These are phyloP conservation scores for Colletotrichum phormii DNA, from an alignment of 2,329 filamentous ascomycete genomes.

Conservation along the genomic window DNA sequence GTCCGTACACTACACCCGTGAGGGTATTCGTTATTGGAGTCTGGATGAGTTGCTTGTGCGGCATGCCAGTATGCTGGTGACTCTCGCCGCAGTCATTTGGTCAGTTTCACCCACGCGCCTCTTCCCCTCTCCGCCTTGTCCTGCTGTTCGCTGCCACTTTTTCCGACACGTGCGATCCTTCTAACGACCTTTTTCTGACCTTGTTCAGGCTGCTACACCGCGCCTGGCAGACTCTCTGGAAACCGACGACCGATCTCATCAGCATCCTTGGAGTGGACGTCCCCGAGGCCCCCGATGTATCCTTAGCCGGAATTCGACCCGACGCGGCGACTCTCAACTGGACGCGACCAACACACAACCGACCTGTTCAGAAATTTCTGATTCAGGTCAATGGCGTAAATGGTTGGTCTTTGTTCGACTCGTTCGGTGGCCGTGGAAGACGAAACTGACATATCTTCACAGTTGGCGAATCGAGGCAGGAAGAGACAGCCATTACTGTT, in stretches of 20 bases:
- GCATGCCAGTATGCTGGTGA: constrained; percentile 67
- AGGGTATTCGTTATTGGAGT: constrained; percentile 45
- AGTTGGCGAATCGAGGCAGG: constrained; percentile 86
- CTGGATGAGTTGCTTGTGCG: constrained; percentile 60
- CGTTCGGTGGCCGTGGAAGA: neutral
- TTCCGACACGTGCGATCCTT: constrained; percentile 5
- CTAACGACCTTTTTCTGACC: neutral
- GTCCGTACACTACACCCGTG: constrained; percentile 36
- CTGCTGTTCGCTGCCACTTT: neutral
- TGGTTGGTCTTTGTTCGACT: constrained; percentile 64
- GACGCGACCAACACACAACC: constrained; percentile 76
- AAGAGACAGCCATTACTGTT: constrained; percentile 90
- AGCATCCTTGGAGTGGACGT: constrained; percentile 94
- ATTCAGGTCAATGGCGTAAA: constrained; percentile 95
- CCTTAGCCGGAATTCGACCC: constrained; percentile 87
- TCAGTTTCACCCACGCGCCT: constrained; percentile 47
- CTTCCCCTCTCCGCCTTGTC: constrained; percentile 12
- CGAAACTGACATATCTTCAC: neutral
- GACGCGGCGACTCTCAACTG: constrained; percentile 92
- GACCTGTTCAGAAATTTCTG: constrained; percentile 84
- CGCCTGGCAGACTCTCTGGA: constrained; percentile 88
- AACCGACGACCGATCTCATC: constrained; percentile 91
- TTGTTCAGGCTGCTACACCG: constrained; percentile 80
- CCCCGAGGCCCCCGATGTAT: constrained; percentile 88
- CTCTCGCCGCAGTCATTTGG: constrained; percentile 65